These are phyloP conservation scores for Orbilia ellipsospora DNA, from an alignment of 2,329 filamentous ascomycete genomes.

Conservation along the genomic window DNA sequence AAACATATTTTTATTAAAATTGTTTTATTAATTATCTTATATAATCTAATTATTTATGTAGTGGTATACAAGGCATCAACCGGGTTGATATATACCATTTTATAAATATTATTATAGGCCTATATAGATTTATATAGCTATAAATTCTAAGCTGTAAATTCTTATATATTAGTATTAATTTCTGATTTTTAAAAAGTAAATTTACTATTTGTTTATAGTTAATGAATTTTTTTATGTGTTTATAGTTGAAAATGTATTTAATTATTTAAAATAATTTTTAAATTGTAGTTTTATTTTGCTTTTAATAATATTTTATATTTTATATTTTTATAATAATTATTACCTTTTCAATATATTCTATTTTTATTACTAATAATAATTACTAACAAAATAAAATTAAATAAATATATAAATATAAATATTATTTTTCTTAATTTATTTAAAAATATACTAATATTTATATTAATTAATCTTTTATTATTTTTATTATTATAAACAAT, in stretches of 20 bases:
- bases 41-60: too few relatives aligned
- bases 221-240: not conserved
- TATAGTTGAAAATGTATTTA: not conserved
- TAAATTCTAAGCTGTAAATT: not conserved
- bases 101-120: too few relatives aligned
- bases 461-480: not conserved
- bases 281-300: not conserved
- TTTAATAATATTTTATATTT: conserved; percentile 3
- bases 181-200: not conserved
- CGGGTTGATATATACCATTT: too few relatives aligned
- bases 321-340: not conserved
- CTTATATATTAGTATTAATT: not conserved
- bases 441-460: not conserved
- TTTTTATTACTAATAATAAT: too few relatives aligned
- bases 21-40: too few relatives aligned
- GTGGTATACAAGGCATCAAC: too few relatives aligned
- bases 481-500: not conserved
- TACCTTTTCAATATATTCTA: too few relatives aligned
- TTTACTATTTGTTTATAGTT: not conserved
- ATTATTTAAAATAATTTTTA: conserved; percentile 3
- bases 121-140: not conserved
- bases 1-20: too few relatives aligned
- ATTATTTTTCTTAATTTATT: too few relatives aligned
- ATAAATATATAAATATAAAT: too few relatives aligned
- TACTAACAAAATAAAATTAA: too few relatives aligned